These are phyloP conservation scores for Monilinia laxa DNA, from an alignment of 2,329 filamentous ascomycete genomes.

Conservation along the genomic window DNA sequence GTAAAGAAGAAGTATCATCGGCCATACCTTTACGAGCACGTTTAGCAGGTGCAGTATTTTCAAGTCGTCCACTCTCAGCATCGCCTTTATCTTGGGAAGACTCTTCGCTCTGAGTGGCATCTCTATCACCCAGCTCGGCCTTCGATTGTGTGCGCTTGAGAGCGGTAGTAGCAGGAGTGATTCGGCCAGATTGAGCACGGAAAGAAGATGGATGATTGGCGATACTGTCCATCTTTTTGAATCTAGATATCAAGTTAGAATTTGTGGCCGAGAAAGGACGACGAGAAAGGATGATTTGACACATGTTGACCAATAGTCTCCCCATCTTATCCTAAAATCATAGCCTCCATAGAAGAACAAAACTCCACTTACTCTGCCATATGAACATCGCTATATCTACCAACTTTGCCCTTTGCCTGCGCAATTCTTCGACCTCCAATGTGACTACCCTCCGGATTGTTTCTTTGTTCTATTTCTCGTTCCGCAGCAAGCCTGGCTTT, in stretches of 20 bases:
- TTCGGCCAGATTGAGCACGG: slow-evolving; percentile 56
- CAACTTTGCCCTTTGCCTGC: slow-evolving; percentile 71
- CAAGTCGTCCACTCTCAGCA: slow-evolving; percentile 31
- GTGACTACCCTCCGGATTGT: slow-evolving; percentile 45
- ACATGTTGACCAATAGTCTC: not conserved
- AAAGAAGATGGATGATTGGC: slow-evolving; percentile 80
- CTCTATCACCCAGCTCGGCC: slow-evolving; percentile 62
- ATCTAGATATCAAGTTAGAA: slow-evolving; percentile 42
- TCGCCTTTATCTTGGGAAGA: slow-evolving; percentile 19
- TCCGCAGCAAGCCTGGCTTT: slow-evolving; percentile 66
- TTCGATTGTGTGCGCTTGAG: slow-evolving; percentile 58
- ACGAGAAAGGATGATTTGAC: not conserved
- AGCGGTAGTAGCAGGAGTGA: slow-evolving; percentile 49
- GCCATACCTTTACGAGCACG: slow-evolving; percentile 65
- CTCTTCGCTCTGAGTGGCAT: slow-evolving; percentile 35
- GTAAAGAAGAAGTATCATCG: slow-evolving; percentile 67
- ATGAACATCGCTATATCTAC: slow-evolving; percentile 81
- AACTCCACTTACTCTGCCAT: slow-evolving; percentile 57
- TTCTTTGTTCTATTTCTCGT: slow-evolving; percentile 52
- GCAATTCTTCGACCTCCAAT: slow-evolving; percentile 68
- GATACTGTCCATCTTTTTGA: slow-evolving; percentile 98
- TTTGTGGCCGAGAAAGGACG: not conserved
- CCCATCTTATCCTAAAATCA: not conserved
- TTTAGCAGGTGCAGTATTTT: slow-evolving; percentile 56
- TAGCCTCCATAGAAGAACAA: not conserved